Base-by-base conservation (phyloP, 441 rosid species). In the Brassica hybrid region DNA sequence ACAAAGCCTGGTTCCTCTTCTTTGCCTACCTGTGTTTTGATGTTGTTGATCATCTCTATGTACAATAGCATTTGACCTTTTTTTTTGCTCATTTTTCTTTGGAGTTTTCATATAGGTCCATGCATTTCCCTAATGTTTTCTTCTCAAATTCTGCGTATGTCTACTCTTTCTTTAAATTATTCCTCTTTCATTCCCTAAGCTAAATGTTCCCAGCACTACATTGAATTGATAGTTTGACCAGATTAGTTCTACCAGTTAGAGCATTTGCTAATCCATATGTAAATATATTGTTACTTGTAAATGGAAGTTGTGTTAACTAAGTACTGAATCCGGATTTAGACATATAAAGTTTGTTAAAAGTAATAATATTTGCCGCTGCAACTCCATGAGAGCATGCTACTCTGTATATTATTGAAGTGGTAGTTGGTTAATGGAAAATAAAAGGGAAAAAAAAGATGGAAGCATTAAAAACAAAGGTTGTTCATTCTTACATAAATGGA, bases 1-100 rank as follows among this genome's bases (percentile, higher is more conserved):
- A 79, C 61, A 79, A 68, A 69, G 75, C 45, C 82, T 30, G 8
- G 71, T 79, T 79, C 74, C 78, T 41, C 74, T 79, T 54, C 67
- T 54, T 69, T 74, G 75, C 75, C 17, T 69, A 61, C 71, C 75
- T 69, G 71, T 68, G 21, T 79, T 78, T 73, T 61, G 25, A 67
- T 58, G 30, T 16, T 67, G 77, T 60, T 72, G 77, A 73, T 73
- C 81, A 18, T 73, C 69, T 73, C 59, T 67, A 18, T 68, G 27
- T 61, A 23, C 81, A 78, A 7, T 73, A 50, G 74, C 77, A 67
- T 67, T 67, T 78, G 67, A 61, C 74, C 67, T 65, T 13, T 27
- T 48, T 12, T 77, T 75, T 66, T 43, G 36, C 10, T 56, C 45
- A 66, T 74, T 65, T 19, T 30, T 50, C 71, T 68, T 79, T 63